Evolutionary conservation across 331 rosid genomes (phyloP).

Genomic region (Quercus phellos): DNA sequence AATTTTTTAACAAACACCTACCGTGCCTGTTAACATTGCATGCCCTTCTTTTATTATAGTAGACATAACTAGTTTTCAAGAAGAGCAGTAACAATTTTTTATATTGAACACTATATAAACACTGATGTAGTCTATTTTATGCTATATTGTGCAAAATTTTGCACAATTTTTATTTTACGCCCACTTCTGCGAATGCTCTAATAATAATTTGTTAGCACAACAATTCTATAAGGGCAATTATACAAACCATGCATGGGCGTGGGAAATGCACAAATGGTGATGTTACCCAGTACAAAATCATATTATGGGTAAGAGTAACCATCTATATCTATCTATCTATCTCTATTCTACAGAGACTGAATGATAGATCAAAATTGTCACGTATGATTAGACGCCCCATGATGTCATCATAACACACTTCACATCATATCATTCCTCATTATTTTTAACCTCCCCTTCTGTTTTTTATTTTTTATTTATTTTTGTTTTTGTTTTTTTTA

Average conservation of each 20-base stretch:
- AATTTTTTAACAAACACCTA: too few species aligned
- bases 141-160: too few species aligned
- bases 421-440: constrained; percentile 41
- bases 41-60: too few species aligned
- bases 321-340: background rate
- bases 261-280: background rate
- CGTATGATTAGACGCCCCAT: constrained; percentile 64
- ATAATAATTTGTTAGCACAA: too few species aligned
- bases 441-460: background rate
- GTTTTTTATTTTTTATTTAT: background rate
- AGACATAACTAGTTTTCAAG: too few species aligned
- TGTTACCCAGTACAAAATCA: background rate
- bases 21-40: rapidly evolving
- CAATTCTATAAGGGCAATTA: too few species aligned
- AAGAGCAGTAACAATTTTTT: too few species aligned
- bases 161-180: too few species aligned
- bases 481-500: too few species aligned
- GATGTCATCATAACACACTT: constrained; percentile 54
- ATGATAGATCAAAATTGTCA: constrained; percentile 33
- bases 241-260: too few species aligned
- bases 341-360: constrained; percentile 1
- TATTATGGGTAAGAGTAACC: constrained; percentile 12
- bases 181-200: rapidly evolving
- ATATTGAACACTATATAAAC: too few species aligned
- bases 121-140: too few species aligned